Conservation (phyloP, 2,329 filamentous ascomycete genomes). For the Alternaria sp. region DNA sequence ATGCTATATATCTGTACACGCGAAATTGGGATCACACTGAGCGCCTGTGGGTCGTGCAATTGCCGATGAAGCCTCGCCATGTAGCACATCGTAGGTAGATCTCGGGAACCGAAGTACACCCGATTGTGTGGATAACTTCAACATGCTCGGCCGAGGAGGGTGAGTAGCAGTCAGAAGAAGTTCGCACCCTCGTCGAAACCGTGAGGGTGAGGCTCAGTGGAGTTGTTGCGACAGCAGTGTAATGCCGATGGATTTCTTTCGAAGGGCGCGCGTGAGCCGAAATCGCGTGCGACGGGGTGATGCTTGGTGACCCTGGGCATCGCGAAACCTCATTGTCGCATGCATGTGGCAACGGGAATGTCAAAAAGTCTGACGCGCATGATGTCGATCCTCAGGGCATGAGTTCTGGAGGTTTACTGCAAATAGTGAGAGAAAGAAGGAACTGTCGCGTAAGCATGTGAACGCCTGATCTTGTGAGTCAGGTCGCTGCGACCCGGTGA, state of each 20-base stretch:
- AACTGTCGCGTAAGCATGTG: neutral
- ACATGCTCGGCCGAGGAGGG: neutral
- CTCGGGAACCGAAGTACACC: neutral
- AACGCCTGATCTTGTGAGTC: neutral
- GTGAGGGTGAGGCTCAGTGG: too few species aligned
- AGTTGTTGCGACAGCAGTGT: too few species aligned
- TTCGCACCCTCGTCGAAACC: too few species aligned
- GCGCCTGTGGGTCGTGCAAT: neutral
- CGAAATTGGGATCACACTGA: neutral
- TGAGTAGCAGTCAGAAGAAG: neutral
- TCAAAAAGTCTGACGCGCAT: neutral
- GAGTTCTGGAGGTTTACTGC: accelerated
- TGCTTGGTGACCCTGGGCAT: neutral
- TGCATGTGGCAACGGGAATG: neutral
- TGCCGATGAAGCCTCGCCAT: neutral
- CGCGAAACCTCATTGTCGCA: neutral
- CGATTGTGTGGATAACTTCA: neutral
- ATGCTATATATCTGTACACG: neutral
- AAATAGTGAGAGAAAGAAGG: neutral
- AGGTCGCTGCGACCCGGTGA: neutral
- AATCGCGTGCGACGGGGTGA: neutral
- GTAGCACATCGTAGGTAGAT: neutral
- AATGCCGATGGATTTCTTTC: too few species aligned
- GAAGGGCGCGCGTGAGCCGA: too few species aligned
- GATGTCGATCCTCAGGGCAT: neutral